Evolutionary conservation across 345 rosid species (phyloP).

Genomic region (Eucalyptus shirleyi): DNA sequence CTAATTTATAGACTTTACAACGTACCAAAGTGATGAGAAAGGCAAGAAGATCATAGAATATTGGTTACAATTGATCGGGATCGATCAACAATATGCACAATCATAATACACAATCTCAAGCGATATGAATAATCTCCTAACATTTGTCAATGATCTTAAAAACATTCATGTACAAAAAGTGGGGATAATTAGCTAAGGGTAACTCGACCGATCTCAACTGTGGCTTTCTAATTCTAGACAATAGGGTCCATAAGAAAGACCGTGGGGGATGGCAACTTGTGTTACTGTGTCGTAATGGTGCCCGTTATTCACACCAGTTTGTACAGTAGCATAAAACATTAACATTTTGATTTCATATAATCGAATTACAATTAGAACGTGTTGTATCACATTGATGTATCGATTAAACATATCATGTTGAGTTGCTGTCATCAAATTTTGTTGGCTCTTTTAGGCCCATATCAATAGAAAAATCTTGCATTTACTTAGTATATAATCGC

Average conservation of each 20-base stretch:
- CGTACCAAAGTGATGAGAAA: too few species aligned
- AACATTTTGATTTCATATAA: background rate
- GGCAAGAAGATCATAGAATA: background rate
- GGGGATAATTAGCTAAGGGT: background rate
- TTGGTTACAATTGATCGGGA: background rate
- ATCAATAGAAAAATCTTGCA: background rate
- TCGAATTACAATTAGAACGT: background rate
- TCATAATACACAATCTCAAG: too few species aligned
- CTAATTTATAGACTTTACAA: background rate
- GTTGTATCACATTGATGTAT: rapidly evolving
- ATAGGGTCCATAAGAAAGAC: background rate
- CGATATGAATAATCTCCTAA: too few species aligned
- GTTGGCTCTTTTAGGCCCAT: background rate
- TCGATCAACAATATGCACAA: background rate
- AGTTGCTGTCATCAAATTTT: background rate
- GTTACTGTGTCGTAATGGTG: background rate
- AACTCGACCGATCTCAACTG: background rate
- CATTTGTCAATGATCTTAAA: background rate
- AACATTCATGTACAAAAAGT: background rate
- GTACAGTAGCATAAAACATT: background rate
- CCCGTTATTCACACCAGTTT: background rate
- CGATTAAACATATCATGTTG: rapidly evolving
- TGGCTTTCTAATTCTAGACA: rapidly evolving
- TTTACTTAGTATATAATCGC: background rate
- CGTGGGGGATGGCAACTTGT: background rate